A percentile compares a stretch with the other conserved stretches of the same genome.
Evolutionary conservation across 176 grass and related monocot genomes (phyloP).

Genomic region (Lolium multiflorum): DNA sequence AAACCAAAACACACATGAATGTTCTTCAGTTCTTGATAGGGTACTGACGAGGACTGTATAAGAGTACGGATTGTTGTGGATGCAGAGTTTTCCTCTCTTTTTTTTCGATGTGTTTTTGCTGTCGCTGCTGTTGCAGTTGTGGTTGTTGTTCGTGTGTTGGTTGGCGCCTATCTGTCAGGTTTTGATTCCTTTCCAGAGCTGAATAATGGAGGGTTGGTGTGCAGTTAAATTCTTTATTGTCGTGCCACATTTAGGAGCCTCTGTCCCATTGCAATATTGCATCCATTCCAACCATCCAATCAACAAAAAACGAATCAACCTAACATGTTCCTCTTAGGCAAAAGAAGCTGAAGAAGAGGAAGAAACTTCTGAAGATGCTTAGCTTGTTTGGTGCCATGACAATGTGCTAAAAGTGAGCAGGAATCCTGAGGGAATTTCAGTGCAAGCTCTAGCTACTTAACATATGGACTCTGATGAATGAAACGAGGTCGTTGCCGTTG

Average conservation of each 20-base stretch:
- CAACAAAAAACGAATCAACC: neutral
- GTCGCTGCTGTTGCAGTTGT: neutral
- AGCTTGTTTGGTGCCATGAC: neutral
- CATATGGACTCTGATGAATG: neutral
- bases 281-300: neutral
- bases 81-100: neutral
- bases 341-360: neutral
- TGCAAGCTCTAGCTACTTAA: neutral
- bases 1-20: neutral
- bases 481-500: neutral
- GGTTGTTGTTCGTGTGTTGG: constrained; percentile 12
- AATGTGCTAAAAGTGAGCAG: neutral
- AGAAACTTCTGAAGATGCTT: constrained; percentile 19
- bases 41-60: neutral
- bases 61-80: constrained; percentile 4
- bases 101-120: neutral
- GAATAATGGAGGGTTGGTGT: constrained; percentile 33
- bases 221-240: constrained; percentile 41
- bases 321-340: neutral
- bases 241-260: constrained; percentile 19
- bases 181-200: constrained; percentile 48
- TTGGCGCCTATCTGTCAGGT: constrained; percentile 59
- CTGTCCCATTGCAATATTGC: neutral
- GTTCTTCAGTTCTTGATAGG: constrained; percentile 13
- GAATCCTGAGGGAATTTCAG: neutral